phyloP scores from a whole-genome alignment of 1,139 yeast species.

The Saccharomyces hybrid region DNA sequence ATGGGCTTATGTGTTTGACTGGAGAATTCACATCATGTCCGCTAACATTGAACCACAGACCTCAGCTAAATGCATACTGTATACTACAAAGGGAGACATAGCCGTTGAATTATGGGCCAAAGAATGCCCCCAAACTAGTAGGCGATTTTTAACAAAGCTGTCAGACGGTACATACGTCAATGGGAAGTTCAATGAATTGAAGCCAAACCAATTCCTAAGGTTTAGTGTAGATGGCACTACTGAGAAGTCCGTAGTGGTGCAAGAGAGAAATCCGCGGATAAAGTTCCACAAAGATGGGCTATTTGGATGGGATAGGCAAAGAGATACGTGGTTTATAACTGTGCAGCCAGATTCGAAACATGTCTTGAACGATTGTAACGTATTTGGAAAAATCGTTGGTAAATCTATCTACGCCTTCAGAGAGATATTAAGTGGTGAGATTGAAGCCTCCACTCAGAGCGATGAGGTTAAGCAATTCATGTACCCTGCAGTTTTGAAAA shows the following conservation, averaged over 20 bases:
- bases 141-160: constrained; percentile 45
- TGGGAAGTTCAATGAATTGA: constrained; percentile 38
- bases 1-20: not conserved
- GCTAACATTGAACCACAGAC: constrained; percentile 45
- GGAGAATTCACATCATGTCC: not conserved
- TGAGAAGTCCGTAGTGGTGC: constrained; percentile 34
- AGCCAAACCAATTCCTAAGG: not conserved
- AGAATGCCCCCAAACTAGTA: constrained; percentile 50
- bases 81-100: constrained; percentile 55
- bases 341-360: constrained; percentile 29
- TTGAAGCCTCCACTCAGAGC: constrained; percentile 25
- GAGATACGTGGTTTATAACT: constrained; percentile 24
- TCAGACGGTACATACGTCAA: constrained; percentile 39
- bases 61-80: constrained; percentile 49
- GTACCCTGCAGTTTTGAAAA: constrained; percentile 44
- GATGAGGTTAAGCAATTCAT: constrained; percentile 38
- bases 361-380: constrained; percentile 36
- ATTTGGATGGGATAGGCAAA: constrained; percentile 42
- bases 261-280: constrained; percentile 52
- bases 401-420: constrained; percentile 50
- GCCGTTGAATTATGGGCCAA: constrained; percentile 65
- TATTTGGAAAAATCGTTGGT: constrained; percentile 59
- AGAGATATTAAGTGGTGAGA: constrained; percentile 46
- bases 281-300: constrained; percentile 48
- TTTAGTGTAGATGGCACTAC: not conserved